These are phyloP conservation scores for Aspergillus diversus DNA, from an alignment of 495 filamentous ascomycete genomes.

Conservation along the genomic window DNA sequence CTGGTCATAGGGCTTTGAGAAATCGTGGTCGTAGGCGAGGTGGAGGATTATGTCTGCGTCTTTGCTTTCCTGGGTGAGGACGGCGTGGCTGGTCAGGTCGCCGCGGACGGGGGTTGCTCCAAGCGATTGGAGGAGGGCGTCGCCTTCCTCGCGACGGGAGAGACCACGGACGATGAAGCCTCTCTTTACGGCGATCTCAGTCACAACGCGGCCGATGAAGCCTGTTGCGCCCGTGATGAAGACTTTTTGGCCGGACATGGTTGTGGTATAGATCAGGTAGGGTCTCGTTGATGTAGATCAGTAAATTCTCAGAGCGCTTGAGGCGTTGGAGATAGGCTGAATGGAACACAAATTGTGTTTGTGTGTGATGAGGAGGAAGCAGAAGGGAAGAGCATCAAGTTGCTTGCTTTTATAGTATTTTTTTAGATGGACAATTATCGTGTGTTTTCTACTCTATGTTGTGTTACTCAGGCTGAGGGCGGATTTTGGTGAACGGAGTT, in stretches of 20 bases:
- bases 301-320: too few relatives aligned
- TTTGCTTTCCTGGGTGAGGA: conserved; percentile 38
- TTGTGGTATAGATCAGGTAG: background rate
- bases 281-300: too few relatives aligned
- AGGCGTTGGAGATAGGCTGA: too few relatives aligned
- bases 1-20: conserved; percentile 35
- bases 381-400: too few relatives aligned
- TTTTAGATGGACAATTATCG: too few relatives aligned
- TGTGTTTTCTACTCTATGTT: too few relatives aligned
- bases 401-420: too few relatives aligned
- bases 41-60: conserved; percentile 48
- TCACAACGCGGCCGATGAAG: conserved; percentile 48
- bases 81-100: conserved; percentile 38
- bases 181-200: conserved; percentile 41
- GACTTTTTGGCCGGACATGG: conserved; percentile 26
- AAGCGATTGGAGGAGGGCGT: conserved; percentile 29
- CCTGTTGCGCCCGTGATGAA: conserved; percentile 55
- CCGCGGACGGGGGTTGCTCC: conserved; percentile 42
- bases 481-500: too few relatives aligned
- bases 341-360: too few relatives aligned
- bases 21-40: conserved; percentile 51
- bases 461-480: too few relatives aligned
- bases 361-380: too few relatives aligned
- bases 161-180: conserved; percentile 50
- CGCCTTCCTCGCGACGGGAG: conserved; percentile 40